A percentile compares a stretch with the other conserved stretches of the same genome.
Conservation (phyloP, 352 stramenopile species). For the Phytophthora meadii region DNA sequence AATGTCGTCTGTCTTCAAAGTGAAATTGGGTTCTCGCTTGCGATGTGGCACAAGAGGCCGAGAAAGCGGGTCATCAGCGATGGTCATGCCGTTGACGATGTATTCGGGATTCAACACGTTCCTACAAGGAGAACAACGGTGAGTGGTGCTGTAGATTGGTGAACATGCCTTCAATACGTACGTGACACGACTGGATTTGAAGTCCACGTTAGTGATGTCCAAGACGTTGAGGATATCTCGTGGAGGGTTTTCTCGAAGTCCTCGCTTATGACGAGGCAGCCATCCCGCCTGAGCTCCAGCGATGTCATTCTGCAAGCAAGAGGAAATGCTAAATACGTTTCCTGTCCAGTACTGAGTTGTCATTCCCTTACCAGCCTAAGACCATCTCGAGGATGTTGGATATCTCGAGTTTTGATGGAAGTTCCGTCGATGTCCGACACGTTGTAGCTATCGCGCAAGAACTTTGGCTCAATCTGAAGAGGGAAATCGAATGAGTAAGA, state of each 20-base stretch:
- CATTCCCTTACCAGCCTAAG: constrained; percentile 44
- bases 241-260: constrained; percentile 55
- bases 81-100: constrained; percentile 69
- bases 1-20: constrained; percentile 70
- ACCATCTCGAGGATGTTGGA: constrained; percentile 55
- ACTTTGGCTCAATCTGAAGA: constrained; percentile 54
- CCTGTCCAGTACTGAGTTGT: not conserved
- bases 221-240: constrained; percentile 68
- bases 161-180: constrained; percentile 24
- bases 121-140: constrained; percentile 26
- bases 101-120: constrained; percentile 83
- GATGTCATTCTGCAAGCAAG: constrained; percentile 55
- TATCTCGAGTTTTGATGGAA: constrained; percentile 46
- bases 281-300: constrained; percentile 60
- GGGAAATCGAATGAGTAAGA: not conserved
- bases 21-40: constrained; percentile 53
- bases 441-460: constrained; percentile 80
- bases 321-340: not conserved
- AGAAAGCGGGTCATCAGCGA: constrained; percentile 57
- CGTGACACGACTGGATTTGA: constrained; percentile 78
- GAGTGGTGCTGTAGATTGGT: not conserved
- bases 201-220: constrained; percentile 79
- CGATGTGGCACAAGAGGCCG: constrained; percentile 54
- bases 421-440: constrained; percentile 79
- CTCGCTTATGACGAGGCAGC: constrained; percentile 60